Percentiles rank a stretch among this genome's conserved stretches.
Conservation (phyloP, 1,284 basidiomycete species). For the Hypsizygus ulmarius region DNA sequence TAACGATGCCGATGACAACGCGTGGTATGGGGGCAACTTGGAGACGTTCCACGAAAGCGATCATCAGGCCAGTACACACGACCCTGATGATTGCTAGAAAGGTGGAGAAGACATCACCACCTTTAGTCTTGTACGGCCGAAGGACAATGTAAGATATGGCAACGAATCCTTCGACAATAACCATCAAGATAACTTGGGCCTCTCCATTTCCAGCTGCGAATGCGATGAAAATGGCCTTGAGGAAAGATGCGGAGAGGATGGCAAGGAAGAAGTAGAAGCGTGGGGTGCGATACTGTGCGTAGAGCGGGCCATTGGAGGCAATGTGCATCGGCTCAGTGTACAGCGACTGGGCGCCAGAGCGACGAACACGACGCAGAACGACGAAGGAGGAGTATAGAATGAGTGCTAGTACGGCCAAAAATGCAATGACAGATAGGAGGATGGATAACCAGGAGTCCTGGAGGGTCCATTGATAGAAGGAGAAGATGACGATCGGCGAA, state of each 20-base stretch:
- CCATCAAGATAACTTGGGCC: constrained; percentile 69
- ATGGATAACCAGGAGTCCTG: constrained; percentile 81
- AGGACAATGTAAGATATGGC: constrained; percentile 55
- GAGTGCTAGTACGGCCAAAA: constrained; percentile 52
- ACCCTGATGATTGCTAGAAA: constrained; percentile 65
- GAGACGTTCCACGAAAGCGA: constrained; percentile 65
- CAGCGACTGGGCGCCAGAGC: constrained; percentile 35
- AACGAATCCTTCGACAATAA: constrained; percentile 66
- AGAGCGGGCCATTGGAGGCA: constrained; percentile 46
- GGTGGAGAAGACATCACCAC: constrained; percentile 60
- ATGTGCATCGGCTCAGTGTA: constrained; percentile 36
- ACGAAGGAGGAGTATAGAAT: constrained; percentile 45
- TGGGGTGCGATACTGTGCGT: constrained; percentile 51
- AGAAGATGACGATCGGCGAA: constrained; percentile 72
- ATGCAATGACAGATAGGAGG: constrained; percentile 63
- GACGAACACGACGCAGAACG: constrained; percentile 43
- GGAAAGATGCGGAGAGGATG: constrained; percentile 52
- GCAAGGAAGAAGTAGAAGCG: constrained; percentile 60
- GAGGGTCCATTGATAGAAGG: constrained; percentile 87
- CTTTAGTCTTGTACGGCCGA: constrained; percentile 54
- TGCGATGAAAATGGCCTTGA: constrained; percentile 72
- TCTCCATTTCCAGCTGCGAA: constrained; percentile 65
- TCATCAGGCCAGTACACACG: constrained; percentile 58
- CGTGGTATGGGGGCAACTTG: constrained; percentile 67
- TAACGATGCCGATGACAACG: constrained; percentile 69